phyloP scores from a whole-genome alignment of 805 yeast genomes.

The Kodamaea leandrae region DNA sequence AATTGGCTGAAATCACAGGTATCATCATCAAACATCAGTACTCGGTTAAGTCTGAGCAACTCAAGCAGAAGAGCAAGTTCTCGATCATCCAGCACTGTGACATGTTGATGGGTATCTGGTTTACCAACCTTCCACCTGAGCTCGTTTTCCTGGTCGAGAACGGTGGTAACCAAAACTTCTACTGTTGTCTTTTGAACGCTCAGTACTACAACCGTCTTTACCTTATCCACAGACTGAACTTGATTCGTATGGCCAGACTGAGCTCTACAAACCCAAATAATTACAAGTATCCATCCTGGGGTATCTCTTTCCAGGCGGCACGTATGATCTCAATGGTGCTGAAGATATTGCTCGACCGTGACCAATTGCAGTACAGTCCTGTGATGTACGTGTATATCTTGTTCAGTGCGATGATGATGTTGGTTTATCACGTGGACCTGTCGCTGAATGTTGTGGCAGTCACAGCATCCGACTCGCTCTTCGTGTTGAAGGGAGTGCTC shows the following conservation, averaged over 20 bases:
- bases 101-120: conserved; percentile 75
- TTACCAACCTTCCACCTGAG: conserved; percentile 60
- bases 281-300: conserved; percentile 67
- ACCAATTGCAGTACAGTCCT: conserved; percentile 52
- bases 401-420: conserved; percentile 65
- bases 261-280: conserved; percentile 40
- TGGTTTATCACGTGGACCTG: conserved; percentile 64
- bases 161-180: conserved; percentile 50
- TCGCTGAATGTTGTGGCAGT: conserved; percentile 39
- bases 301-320: conserved; percentile 79
- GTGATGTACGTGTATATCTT: conserved; percentile 57
- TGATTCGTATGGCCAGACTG: conserved; percentile 47
- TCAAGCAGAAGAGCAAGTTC: conserved; percentile 43
- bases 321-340: conserved; percentile 67
- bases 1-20: conserved; percentile 69
- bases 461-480: conserved; percentile 42
- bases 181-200: conserved; percentile 58
- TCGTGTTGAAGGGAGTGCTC: conserved; percentile 35
- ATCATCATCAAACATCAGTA: conserved; percentile 67
- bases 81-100: conserved; percentile 65
- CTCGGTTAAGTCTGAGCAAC: conserved; percentile 62
- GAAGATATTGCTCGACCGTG: conserved; percentile 50
- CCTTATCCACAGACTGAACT: conserved; percentile 67
- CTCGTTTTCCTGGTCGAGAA: conserved; percentile 62
- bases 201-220: conserved; percentile 74